Evolutionary conservation across 2,329 filamentous ascomycete genomes (phyloP).

Genomic region (Bipolaris zeicola): DNA sequence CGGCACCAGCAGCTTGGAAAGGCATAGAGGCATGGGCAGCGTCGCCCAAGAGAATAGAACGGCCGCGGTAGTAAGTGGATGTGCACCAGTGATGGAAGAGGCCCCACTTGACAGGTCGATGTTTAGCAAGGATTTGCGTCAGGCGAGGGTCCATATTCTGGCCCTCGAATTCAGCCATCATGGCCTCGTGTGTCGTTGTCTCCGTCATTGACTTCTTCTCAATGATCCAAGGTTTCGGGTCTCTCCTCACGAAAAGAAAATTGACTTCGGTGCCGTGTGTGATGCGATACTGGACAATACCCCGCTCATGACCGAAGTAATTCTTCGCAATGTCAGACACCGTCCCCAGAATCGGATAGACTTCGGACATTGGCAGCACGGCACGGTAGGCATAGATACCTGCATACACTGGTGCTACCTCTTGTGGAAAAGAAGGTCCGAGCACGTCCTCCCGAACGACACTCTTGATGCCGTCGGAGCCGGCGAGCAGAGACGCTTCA

Average conservation of each 20-base stretch:
- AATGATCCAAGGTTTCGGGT: conserved; percentile 2
- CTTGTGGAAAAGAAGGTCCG: conserved; percentile 18
- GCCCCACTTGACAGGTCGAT: conserved; percentile 32
- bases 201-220: background rate
- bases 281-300: conserved; percentile 34
- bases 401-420: conserved; percentile 32
- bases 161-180: background rate
- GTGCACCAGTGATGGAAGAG: conserved; percentile 33
- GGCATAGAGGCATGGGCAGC: conserved; percentile 35
- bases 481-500: conserved; percentile 51
- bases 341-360: conserved; percentile 46
- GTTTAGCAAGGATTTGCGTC: conserved; percentile 24
- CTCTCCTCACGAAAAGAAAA: no score
- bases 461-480: conserved; percentile 56
- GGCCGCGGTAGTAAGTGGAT: conserved; percentile 29
- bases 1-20: conserved; percentile 38
- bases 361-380: conserved; percentile 45
- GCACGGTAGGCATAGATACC: conserved; percentile 37
- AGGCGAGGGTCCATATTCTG: conserved; percentile 23
- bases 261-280: no score
- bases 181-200: background rate
- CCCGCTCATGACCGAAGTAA: conserved; percentile 29
- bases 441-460: conserved; percentile 28
- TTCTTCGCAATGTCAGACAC: conserved; percentile 39
- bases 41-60: conserved; percentile 35